Evolutionary conservation across 176 grass and related monocot genomes (phyloP), one percentile per base, ranked within the genome.

Genomic region (Stipa capillata): DNA sequence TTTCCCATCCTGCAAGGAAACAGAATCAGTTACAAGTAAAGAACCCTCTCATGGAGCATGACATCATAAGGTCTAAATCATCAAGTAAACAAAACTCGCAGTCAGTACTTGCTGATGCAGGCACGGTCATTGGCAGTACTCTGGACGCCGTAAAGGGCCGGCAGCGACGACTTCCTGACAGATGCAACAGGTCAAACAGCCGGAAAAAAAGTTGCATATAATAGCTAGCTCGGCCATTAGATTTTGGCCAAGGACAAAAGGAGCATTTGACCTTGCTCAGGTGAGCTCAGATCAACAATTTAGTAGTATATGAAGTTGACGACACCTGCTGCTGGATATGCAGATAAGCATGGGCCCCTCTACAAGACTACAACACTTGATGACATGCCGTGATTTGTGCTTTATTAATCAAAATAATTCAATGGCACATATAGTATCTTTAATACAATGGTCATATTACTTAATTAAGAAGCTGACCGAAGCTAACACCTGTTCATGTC

Each of bases 191-290:
- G 47, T 83, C 74, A 87, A 56, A 67, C 4, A 57, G 21, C 15
- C 20, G 1, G 6, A 48, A 10, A n/a, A 36, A 53, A 29, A 7
- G 18, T 0, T 39, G 32, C 21, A 14, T 23, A 70, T n/a, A 29
- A 59, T 69, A 78, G 42, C 11, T 23, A 53, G 28, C 20, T 54
- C 49, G 2, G 45, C 43, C 63, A 14, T 76, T 23, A 51, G 17
- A 65, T 72, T 72, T 72, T 72, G 79, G 49, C 73, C 47, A 75
- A 52, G 54, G 74, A 79, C 67, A 79, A 40, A 24, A 7, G 8
- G 2, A 24, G 23, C 49, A 51, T 73, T 79, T 73, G 67, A 79
- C 74, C 50, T 73, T 69, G 39, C 47, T 32, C 40, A n/a, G 32
- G n/a, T 42, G 29, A 41, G 35, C 27, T 35, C 76, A 74, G 28